phyloP scores from a whole-genome alignment of 371 early-diverging fungal genomes.

The Mucor sp. region DNA sequence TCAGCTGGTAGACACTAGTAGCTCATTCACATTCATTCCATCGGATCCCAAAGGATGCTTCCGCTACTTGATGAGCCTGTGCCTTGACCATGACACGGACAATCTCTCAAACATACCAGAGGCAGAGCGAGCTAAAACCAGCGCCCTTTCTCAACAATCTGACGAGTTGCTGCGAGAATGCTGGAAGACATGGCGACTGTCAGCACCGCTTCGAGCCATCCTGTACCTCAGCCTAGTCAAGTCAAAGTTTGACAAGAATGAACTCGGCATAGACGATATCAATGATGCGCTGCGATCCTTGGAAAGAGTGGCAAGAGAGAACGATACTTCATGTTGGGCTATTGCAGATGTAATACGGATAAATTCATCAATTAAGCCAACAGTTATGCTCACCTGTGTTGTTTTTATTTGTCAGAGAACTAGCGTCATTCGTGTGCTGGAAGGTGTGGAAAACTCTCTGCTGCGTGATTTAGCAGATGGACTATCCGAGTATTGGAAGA shows the following conservation, averaged over 20 bases:
- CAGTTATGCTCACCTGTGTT: background rate
- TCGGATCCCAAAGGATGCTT: constrained; percentile 46
- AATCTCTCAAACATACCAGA: constrained; percentile 32
- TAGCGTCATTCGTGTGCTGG: constrained; percentile 17
- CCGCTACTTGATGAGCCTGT: constrained; percentile 43
- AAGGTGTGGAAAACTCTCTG: constrained; percentile 21
- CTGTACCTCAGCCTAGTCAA: constrained; percentile 60
- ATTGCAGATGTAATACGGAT: constrained; percentile 35
- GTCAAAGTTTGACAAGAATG: constrained; percentile 31
- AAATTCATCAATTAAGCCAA: background rate
- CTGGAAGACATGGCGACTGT: constrained; percentile 64
- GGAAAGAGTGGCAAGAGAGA: constrained; percentile 30
- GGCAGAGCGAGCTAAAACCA: constrained; percentile 34
- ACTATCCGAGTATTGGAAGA: constrained; percentile 35
- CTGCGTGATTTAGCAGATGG: constrained; percentile 18
- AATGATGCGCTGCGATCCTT: constrained; percentile 33
- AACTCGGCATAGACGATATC: constrained; percentile 39
- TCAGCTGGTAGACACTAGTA: background rate
- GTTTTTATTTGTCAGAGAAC: background rate
- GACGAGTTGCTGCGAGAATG: constrained; percentile 60
- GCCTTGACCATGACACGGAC: constrained; percentile 35
- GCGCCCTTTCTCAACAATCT: constrained; percentile 44
- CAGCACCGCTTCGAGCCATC: constrained; percentile 56
- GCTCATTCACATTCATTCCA: constrained; percentile 45
- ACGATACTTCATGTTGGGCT: constrained; percentile 32